Conservation (phyloP, 2,329 filamentous ascomycete species). For the Chrysoporthe cubensis region DNA sequence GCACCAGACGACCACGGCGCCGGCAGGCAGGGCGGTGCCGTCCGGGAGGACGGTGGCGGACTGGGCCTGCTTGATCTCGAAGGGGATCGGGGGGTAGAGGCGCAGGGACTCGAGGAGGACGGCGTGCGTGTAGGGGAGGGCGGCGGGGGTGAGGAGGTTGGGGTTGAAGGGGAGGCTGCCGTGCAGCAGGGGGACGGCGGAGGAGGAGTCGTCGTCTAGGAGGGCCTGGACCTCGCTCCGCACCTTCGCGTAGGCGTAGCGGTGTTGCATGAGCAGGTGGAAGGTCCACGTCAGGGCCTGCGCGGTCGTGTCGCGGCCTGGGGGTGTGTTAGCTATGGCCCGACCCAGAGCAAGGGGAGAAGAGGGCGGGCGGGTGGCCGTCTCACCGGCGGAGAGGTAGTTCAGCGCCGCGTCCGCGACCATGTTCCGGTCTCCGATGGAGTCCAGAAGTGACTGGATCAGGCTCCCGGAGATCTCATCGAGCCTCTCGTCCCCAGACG, state of each 20-base stretch:
- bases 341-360: neutral
- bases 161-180: slow-evolving; percentile 32
- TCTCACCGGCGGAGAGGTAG: slow-evolving; percentile 62
- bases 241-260: slow-evolving; percentile 44
- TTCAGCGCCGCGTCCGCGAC: slow-evolving; percentile 69
- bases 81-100: slow-evolving; percentile 66
- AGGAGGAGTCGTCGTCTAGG: slow-evolving; percentile 29
- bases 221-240: slow-evolving; percentile 46
- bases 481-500: slow-evolving; percentile 36
- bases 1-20: slow-evolving; percentile 64
- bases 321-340: neutral
- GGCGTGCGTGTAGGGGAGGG: slow-evolving; percentile 61
- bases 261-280: slow-evolving; percentile 61
- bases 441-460: slow-evolving; percentile 63
- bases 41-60: slow-evolving; percentile 59
- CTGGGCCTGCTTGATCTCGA: slow-evolving; percentile 66
- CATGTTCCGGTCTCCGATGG: slow-evolving; percentile 56
- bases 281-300: slow-evolving; percentile 68
- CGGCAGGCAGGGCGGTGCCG: slow-evolving; percentile 59
- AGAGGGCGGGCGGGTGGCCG: neutral
- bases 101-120: slow-evolving; percentile 66
- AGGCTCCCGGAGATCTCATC: slow-evolving; percentile 56
- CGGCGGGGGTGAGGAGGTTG: slow-evolving; percentile 45
- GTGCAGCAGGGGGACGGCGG: neutral
- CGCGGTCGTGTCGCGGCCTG: slow-evolving; percentile 63